A percentile compares a stretch with the other conserved stretches of the same genome.
Evolutionary conservation across 2,329 filamentous ascomycete species (phyloP).

Genomic region (Fusarium sp.): DNA sequence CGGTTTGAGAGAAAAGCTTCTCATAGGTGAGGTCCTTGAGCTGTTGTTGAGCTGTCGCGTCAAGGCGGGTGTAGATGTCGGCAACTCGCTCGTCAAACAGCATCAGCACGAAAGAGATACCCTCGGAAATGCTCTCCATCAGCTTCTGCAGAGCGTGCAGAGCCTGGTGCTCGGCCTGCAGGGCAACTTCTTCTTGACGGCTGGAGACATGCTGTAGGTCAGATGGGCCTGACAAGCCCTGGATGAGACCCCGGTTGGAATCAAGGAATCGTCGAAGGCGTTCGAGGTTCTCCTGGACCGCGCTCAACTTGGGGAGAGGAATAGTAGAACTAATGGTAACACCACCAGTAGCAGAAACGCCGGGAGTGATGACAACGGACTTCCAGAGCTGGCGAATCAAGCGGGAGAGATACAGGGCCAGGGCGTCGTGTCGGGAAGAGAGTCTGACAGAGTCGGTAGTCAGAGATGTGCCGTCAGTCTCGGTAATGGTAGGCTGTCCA

Average conservation of each 20-base stretch:
- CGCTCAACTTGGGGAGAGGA: conserved; percentile 73
- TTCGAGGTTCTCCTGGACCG: conserved; percentile 84
- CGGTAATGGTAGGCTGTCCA: conserved; percentile 85
- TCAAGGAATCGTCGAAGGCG: conserved; percentile 85
- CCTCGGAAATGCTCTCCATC: conserved; percentile 92
- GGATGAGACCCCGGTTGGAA: conserved; percentile 90
- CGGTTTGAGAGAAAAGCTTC: conserved; percentile 81
- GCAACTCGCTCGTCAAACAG: conserved; percentile 93
- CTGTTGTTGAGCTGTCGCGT: conserved; percentile 75
- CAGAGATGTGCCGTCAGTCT: conserved; percentile 77
- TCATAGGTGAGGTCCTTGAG: conserved; percentile 88
- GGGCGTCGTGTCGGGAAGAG: conserved; percentile 89
- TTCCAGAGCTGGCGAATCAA: conserved; percentile 93
- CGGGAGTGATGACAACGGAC: conserved; percentile 74
- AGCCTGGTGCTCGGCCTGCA: conserved; percentile 94
- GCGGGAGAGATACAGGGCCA: conserved; percentile 87
- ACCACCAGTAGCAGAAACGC: conserved; percentile 65
- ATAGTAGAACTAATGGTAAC: conserved; percentile 76
- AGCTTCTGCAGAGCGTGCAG: conserved; percentile 87
- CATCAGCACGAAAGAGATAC: conserved; percentile 95
- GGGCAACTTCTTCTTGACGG: conserved; percentile 89
- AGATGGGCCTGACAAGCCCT: conserved; percentile 91
- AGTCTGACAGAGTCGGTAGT: conserved; percentile 86
- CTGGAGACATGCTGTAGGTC: conserved; percentile 82
- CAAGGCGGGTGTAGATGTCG: conserved; percentile 84